These are phyloP conservation scores for Arctium lappa DNA, from an alignment of 129 eudicot species.

Conservation along the genomic window DNA sequence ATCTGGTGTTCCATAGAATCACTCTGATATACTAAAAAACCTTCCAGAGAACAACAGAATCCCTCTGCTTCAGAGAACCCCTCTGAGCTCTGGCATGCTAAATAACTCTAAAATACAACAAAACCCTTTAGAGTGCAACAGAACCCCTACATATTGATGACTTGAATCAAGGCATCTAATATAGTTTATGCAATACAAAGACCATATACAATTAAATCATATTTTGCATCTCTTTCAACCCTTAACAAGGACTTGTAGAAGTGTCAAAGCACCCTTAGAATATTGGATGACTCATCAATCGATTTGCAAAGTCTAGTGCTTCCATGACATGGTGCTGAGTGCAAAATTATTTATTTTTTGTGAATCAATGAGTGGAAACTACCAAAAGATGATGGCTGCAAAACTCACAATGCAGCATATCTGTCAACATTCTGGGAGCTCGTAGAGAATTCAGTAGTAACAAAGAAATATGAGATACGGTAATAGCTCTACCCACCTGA, in stretches of 20 bases:
- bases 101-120: background rate
- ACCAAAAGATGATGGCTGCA: background rate
- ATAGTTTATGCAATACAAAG: background rate
- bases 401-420: background rate
- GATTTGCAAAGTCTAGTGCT: background rate
- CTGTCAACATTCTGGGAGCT: background rate
- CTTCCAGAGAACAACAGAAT: no score
- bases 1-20: background rate
- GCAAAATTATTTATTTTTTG: background rate
- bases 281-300: background rate
- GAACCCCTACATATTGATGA: background rate
- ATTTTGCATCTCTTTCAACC: background rate
- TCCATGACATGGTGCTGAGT: background rate
- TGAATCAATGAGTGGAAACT: background rate
- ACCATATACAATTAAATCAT: background rate
- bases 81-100: background rate
- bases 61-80: no score
- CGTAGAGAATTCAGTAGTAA: background rate
- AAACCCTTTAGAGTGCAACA: background rate
- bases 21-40: no score
- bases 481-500: constrained; percentile 52
- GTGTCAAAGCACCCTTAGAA: background rate
- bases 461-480: background rate
- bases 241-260: background rate
- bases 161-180: background rate